These are phyloP conservation scores for Paraglomus brasilianum DNA, from an alignment of 192 early-diverging fungal genomes.

Conservation along the genomic window DNA sequence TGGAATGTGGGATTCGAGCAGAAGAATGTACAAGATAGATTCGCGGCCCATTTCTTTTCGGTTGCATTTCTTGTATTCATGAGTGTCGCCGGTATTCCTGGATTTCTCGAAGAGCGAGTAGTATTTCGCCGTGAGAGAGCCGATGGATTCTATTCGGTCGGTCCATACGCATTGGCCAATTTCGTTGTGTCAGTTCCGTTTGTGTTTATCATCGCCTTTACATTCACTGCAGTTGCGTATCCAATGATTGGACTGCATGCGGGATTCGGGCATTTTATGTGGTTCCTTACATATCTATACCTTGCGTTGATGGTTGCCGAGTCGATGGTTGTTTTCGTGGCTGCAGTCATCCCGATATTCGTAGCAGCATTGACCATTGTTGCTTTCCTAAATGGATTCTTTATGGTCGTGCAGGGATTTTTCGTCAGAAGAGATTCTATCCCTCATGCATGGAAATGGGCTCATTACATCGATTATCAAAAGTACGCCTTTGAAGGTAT, in stretches of 20 bases:
- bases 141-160: constrained; percentile 21
- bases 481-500: constrained; percentile 24
- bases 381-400: constrained; percentile 24
- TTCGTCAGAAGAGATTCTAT: not conserved
- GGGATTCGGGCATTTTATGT: not conserved
- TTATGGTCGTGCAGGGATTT: constrained; percentile 14
- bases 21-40: constrained; percentile 5
- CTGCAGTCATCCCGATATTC: constrained; percentile 11
- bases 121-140: constrained; percentile 16
- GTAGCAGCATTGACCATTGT: constrained; percentile 12
- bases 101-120: constrained; percentile 20
- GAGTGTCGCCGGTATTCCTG: constrained; percentile 24
- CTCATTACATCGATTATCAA: constrained; percentile 23
- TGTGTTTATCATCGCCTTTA: not conserved
- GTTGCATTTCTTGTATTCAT: constrained; percentile 5
- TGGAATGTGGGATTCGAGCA: constrained; percentile 16
- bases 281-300: not conserved
- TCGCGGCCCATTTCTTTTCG: constrained; percentile 24
- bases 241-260: constrained; percentile 16
- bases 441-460: not conserved
- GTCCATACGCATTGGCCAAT: constrained; percentile 23
- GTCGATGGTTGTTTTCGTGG: constrained; percentile 20
- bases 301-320: constrained; percentile 12
- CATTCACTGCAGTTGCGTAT: constrained; percentile 7
- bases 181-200: constrained; percentile 8